Conservation (phyloP, 768 basidiomycete genomes). For the Mycena sanguinolenta region DNA sequence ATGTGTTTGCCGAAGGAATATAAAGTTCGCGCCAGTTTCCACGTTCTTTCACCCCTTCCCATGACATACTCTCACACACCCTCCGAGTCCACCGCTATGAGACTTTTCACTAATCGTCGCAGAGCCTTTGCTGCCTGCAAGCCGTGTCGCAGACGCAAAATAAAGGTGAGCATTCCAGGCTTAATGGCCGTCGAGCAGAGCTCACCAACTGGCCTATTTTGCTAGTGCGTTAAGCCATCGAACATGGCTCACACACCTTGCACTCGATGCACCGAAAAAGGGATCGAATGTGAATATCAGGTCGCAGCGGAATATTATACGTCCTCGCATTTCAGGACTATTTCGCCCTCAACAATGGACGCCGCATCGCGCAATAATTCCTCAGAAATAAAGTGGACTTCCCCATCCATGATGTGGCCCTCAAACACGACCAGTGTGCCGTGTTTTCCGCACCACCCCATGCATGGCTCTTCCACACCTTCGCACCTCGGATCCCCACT, state of each 20-base stretch:
- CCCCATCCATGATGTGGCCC: too few relatives aligned
- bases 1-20: too few relatives aligned
- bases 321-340: too few relatives aligned
- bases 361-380: too few relatives aligned
- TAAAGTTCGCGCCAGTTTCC: not conserved
- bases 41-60: not conserved
- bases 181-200: not conserved
- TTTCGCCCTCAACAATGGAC: too few relatives aligned
- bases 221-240: not conserved
- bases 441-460: too few relatives aligned
- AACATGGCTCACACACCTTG: not conserved
- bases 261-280: not conserved
- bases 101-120: constrained; percentile 1
- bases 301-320: not conserved
- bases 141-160: not conserved
- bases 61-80: not conserved
- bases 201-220: not conserved
- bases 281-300: not conserved
- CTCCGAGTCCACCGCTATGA: not conserved
- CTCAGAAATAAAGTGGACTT: too few relatives aligned
- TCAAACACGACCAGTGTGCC: too few relatives aligned
- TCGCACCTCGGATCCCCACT: too few relatives aligned
- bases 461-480: too few relatives aligned
- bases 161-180: not conserved
- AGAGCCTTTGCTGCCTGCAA: not conserved